Percentiles rank a stretch among this genome's conserved stretches.
Conservation (phyloP, 768 basidiomycete species). For the Amanita pallidorosea region DNA sequence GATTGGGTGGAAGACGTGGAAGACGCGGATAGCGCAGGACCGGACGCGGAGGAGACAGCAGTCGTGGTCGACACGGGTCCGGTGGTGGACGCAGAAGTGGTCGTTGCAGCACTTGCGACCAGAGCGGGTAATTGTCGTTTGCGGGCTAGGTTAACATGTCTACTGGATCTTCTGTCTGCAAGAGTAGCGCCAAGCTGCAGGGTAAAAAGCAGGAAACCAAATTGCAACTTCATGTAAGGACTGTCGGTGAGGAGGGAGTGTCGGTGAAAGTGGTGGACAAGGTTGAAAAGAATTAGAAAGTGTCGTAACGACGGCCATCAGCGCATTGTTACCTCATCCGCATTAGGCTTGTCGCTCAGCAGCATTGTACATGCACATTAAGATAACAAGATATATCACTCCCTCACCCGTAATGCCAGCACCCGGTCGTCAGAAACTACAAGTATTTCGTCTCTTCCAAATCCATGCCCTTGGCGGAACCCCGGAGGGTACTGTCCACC, state of each 20-base stretch:
- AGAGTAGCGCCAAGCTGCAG: constrained; percentile 23
- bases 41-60: background rate
- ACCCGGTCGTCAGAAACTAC: constrained; percentile 87
- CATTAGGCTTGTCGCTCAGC: too few relatives aligned
- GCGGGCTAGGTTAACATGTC: constrained; percentile 26
- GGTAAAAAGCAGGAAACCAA: constrained; percentile 34
- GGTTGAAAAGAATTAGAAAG: background rate
- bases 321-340: too few relatives aligned
- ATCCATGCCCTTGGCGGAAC: constrained; percentile 31
- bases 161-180: constrained; percentile 23
- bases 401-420: constrained; percentile 46
- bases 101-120: background rate
- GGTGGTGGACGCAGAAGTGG: background rate
- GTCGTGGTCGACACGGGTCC: background rate
- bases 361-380: background rate
- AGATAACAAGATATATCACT: constrained; percentile 2
- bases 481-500: constrained; percentile 18
- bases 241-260: constrained; percentile 12
- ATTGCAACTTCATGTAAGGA: constrained; percentile 34
- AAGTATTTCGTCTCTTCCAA: constrained; percentile 74
- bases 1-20: constrained; percentile 9
- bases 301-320: background rate
- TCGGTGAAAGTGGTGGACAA: constrained; percentile 11
- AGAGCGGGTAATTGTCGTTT: constrained; percentile 23
- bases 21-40: background rate